Conservation (phyloP, 2,329 filamentous ascomycete species). For the Alternaria gaisen region DNA sequence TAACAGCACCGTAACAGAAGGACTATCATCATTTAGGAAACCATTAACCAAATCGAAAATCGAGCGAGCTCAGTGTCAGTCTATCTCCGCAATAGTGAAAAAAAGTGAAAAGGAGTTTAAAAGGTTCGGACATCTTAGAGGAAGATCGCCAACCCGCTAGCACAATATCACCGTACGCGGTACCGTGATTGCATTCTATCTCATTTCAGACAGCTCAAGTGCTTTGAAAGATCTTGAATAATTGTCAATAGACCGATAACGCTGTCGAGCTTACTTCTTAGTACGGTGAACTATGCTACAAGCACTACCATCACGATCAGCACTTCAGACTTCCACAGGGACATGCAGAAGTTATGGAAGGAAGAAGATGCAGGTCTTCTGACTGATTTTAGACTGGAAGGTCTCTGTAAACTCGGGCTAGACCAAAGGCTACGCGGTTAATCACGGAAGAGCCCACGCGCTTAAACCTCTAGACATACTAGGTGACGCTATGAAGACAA, state of each 20-base stretch:
- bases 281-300: neutral
- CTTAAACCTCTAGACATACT: neutral
- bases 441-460: neutral
- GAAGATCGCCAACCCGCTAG: too few relatives aligned
- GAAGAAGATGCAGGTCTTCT: neutral
- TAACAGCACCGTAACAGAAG: neutral
- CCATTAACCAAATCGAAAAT: neutral
- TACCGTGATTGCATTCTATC: rapidly evolving
- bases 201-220: too few relatives aligned
- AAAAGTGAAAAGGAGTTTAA: neutral
- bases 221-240: rapidly evolving
- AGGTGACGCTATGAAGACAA: neutral
- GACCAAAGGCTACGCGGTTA: neutral
- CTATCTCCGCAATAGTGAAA: neutral
- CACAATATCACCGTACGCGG: neutral
- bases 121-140: neutral
- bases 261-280: neutral
- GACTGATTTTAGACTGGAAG: neutral
- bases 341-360: neutral
- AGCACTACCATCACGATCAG: neutral
- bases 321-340: neutral
- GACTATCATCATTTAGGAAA: neutral
- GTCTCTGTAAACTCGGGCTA: neutral
- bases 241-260: neutral
- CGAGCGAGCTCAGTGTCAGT: too few relatives aligned